Conservation (phyloP, 2,329 filamentous ascomycete species). For the Mycosphaerelloides madeirae region DNA sequence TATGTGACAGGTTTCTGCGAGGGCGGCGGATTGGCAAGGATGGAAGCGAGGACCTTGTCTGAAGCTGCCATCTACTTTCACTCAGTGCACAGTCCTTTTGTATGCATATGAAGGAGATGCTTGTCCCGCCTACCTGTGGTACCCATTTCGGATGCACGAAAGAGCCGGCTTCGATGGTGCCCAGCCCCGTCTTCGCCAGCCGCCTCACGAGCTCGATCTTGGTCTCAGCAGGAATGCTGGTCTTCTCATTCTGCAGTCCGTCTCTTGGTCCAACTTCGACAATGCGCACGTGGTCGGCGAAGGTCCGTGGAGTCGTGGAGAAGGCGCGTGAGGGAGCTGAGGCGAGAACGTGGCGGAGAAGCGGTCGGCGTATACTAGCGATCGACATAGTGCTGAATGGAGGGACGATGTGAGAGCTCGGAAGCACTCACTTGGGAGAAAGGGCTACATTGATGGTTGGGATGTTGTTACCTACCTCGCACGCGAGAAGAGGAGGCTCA, state of each 20-base stretch:
- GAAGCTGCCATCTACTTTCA: conserved; percentile 68
- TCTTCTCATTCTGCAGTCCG: conserved; percentile 82
- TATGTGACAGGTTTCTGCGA: conserved; percentile 60
- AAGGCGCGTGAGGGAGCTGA: conserved; percentile 20
- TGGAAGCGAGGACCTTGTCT: conserved; percentile 64
- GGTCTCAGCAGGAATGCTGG: conserved; percentile 61
- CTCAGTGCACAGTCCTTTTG: conserved; percentile 7
- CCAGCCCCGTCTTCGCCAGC: conserved; percentile 63
- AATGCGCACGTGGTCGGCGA: conserved; percentile 51
- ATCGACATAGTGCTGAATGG: conserved; percentile 1
- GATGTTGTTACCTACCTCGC: background rate
- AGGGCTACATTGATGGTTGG: background rate
- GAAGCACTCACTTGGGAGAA: too few species aligned
- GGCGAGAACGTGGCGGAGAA: conserved; percentile 6
- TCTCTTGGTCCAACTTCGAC: conserved; percentile 79
- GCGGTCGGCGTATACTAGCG: conserved; percentile 1
- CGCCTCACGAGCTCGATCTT: conserved; percentile 73
- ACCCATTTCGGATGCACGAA: conserved; percentile 83
- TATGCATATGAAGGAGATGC: conserved; percentile 9
- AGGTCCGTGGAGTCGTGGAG: conserved; percentile 20
- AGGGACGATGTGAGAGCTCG: background rate
- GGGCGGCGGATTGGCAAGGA: conserved; percentile 55
- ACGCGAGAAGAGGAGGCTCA: background rate
- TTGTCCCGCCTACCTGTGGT: conserved; percentile 57
- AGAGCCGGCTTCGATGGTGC: conserved; percentile 73